Conservation (phyloP, 2,329 filamentous ascomycete genomes). For the Aureobasidium mangrovei region DNA sequence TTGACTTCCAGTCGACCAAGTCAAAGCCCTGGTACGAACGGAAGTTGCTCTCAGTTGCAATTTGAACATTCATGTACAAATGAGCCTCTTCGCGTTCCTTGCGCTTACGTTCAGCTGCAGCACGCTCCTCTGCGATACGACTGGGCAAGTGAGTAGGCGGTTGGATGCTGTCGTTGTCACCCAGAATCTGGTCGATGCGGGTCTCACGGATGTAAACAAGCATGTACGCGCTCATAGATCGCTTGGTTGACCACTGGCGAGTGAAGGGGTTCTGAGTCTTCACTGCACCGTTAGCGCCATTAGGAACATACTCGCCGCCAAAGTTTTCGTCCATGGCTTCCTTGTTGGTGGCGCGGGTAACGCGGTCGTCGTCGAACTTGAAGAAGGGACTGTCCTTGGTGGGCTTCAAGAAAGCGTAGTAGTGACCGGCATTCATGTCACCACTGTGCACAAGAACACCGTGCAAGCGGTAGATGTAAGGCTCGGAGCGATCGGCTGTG, state of each 20-base stretch:
- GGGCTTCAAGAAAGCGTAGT: constrained; percentile 95
- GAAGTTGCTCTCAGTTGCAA: constrained; percentile 77
- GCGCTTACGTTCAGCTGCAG: constrained; percentile 62
- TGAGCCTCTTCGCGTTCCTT: constrained; percentile 93
- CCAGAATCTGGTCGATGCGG: constrained; percentile 71
- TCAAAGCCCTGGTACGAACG: constrained; percentile 75
- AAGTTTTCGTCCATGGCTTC: constrained; percentile 96
- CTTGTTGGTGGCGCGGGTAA: constrained; percentile 83
- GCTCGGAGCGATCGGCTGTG: constrained; percentile 75
- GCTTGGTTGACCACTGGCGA: constrained; percentile 54
- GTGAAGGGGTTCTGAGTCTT: constrained; percentile 57
- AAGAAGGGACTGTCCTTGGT: constrained; percentile 91
- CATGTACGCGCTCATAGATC: constrained; percentile 92
- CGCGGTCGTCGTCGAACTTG: constrained; percentile 93
- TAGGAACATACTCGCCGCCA: constrained; percentile 65
- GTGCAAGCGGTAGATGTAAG: constrained; percentile 87
- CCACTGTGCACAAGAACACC: constrained; percentile 94
- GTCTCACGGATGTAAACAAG: constrained; percentile 91
- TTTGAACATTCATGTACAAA: constrained; percentile 76
- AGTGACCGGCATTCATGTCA: constrained; percentile 93
- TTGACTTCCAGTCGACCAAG: constrained; percentile 53
- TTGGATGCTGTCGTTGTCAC: constrained; percentile 64
- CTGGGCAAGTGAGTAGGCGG: constrained; percentile 69
- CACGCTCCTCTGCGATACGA: constrained; percentile 78
- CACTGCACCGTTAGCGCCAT: constrained; percentile 46